Evolutionary conservation across 2,329 filamentous ascomycete genomes (phyloP), one percentile per base, ranked within the genome.

Genomic region (Colletotrichum falcatum): DNA sequence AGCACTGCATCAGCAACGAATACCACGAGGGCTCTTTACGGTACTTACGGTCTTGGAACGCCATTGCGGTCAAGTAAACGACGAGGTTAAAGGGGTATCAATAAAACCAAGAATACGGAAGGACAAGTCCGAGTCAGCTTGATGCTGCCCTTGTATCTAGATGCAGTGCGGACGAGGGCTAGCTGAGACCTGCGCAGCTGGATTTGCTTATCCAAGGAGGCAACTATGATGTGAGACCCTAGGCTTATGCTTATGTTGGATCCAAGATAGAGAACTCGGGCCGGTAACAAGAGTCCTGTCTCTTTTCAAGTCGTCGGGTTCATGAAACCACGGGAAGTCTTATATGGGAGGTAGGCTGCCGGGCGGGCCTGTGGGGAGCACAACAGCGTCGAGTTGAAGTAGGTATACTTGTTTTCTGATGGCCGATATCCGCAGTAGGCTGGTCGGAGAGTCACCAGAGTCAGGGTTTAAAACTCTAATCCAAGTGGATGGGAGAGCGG

Each of bases 31-130:
- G 16, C 23, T 53, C 33, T 7, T 46, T 35, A 14, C 30, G 28
- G 35, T 46, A 61, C 70, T 66, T 42, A 72, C 70, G 67, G n/a
- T 71, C 63, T 9, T 66, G 61, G 16, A 66, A 63, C 53, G 70
- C 67, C 70, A 72, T 71, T 16, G 28, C 20, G 35, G 26, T 42
- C 30, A 16, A 48, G 35, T 35, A 18, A 14, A 59, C 28, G 14
- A 5, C 54, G 4, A 44, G 8, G 23, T 51, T 30, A 5, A 30
- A 55, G 14, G 35, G 60, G 7, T 65, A 46, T 37, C 39, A 30
- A 65, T 23, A 1, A 16, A 39, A 23, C 5, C 3, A 28, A 61
- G 8, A 61, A 5, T 23, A n/a, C n/a, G 11, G 11, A 33, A 33
- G 37, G 11, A 37, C 4, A 14, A 35, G 23, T 12, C n/a, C 14